phyloP scores from a whole-genome alignment of 345 rosid species.

The Stellera chamaejasme region DNA sequence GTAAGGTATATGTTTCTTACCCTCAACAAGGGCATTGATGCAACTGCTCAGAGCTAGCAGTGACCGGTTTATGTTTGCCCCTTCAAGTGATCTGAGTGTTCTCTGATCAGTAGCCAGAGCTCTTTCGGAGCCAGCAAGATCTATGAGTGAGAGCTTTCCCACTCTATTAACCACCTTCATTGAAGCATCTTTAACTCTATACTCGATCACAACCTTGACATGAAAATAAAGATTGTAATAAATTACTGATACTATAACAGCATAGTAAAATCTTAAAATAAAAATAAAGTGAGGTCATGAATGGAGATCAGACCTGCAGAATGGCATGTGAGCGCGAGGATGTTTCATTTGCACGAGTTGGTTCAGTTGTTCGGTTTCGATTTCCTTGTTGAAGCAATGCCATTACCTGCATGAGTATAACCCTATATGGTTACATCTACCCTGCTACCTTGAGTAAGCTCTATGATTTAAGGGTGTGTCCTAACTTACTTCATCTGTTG shows the following conservation, averaged over 20 bases:
- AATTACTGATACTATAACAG: background rate
- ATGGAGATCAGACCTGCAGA: slow-evolving; percentile 50
- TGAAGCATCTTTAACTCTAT: slow-evolving; percentile 53
- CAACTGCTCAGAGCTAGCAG: slow-evolving; percentile 94
- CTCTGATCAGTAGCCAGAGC: slow-evolving; percentile 91
- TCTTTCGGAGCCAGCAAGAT: slow-evolving; percentile 99
- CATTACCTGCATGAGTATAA: slow-evolving; percentile 54
- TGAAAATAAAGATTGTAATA: background rate
- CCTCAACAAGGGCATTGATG: slow-evolving; percentile 94
- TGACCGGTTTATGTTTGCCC: slow-evolving; percentile 90
- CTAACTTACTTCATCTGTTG: slow-evolving; percentile 71
- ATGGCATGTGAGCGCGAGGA: slow-evolving; percentile 97
- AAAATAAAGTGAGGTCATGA: background rate
- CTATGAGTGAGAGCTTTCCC: slow-evolving; percentile 87
- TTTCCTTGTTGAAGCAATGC: slow-evolving; percentile 86
- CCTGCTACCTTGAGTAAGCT: background rate
- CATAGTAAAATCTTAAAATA: background rate
- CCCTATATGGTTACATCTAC: slow-evolving; percentile 8
- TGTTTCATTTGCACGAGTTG: slow-evolving; percentile 88
- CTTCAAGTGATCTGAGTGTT: slow-evolving; percentile 84
- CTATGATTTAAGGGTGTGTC: background rate
- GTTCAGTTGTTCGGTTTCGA: slow-evolving; percentile 91
- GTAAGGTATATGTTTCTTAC: slow-evolving; percentile 87
- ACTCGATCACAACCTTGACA: slow-evolving; percentile 71
- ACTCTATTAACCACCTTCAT: slow-evolving; percentile 53